phyloP scores from a whole-genome alignment of 2,329 filamentous ascomycete genomes.

The Simplicillium aogashimaense region DNA sequence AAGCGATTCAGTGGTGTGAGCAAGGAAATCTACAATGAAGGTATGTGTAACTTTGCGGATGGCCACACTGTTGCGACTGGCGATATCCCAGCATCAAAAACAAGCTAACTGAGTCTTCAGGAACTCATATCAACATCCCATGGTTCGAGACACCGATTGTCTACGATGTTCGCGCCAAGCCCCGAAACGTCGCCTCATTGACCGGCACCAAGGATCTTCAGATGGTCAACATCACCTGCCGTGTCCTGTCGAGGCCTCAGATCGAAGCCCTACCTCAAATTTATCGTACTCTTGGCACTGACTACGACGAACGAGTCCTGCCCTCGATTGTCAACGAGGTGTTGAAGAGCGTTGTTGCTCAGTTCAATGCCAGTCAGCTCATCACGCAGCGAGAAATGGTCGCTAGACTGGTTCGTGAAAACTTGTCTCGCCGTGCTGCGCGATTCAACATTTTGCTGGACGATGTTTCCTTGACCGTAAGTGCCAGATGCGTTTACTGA shows the following conservation, averaged over 20 bases:
- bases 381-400: conserved; percentile 99
- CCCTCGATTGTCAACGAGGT: conserved; percentile 99
- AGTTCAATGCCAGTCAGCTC: conserved; percentile 97
- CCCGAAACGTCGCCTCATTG: conserved; percentile 89
- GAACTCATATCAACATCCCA: conserved; percentile 86
- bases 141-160: conserved; percentile 97
- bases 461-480: conserved; percentile 90
- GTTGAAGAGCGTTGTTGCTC: conserved; percentile 93
- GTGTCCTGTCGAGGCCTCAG: conserved; percentile 88
- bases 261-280: conserved; percentile 89
- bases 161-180: conserved; percentile 97
- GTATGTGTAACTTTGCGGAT: conserved; percentile 31
- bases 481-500: conserved; percentile 14
- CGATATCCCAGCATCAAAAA: neutral
- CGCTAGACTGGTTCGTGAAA: conserved; percentile 81
- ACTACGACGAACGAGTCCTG: conserved; percentile 94
- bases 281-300: conserved; percentile 86
- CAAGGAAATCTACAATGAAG: conserved; percentile 95
- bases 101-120: conserved; percentile 29
- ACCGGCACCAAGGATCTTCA: conserved; percentile 98
- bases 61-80: neutral
- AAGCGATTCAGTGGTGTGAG: conserved; percentile 83
- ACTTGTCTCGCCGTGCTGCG: conserved; percentile 80
- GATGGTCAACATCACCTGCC: conserved; percentile 99
- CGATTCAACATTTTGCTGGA: conserved; percentile 97